Evolutionary conservation across 441 rosid species (phyloP).

Genomic region (Adansonia gregorii): DNA sequence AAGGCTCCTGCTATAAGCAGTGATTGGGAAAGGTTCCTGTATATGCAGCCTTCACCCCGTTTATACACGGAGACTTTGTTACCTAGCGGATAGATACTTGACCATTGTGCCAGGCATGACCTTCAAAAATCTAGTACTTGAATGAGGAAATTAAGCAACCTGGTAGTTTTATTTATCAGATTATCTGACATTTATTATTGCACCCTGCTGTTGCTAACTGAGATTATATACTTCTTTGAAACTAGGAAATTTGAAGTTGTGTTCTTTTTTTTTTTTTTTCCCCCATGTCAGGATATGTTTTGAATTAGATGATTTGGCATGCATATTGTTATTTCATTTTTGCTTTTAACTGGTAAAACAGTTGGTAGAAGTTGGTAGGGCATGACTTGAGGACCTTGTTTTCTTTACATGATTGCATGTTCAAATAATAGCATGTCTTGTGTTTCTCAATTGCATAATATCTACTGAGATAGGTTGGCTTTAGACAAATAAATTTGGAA

Average conservation of each 20-base stretch:
- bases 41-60: too few relatives aligned
- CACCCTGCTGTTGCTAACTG: background rate
- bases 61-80: too few relatives aligned
- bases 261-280: background rate
- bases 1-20: too few relatives aligned
- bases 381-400: slow-evolving; percentile 13
- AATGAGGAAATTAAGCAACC: background rate
- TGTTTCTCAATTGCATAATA: background rate
- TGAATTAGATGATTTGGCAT: background rate
- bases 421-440: background rate
- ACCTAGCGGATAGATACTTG: too few relatives aligned
- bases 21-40: background rate
- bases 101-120: too few relatives aligned
- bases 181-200: background rate
- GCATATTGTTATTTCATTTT: slow-evolving; percentile 1
- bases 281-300: background rate
- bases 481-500: slow-evolving; percentile 1
- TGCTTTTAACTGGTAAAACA: background rate
- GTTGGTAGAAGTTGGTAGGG: slow-evolving; percentile 11
- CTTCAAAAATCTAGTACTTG: background rate
- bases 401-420: background rate
- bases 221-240: background rate
- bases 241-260: background rate
- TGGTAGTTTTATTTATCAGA: background rate
- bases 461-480: slow-evolving; percentile 3